These are phyloP conservation scores for Solanum chmielewskii DNA, from an alignment of 257 asterid genomes.

Conservation along the genomic window DNA sequence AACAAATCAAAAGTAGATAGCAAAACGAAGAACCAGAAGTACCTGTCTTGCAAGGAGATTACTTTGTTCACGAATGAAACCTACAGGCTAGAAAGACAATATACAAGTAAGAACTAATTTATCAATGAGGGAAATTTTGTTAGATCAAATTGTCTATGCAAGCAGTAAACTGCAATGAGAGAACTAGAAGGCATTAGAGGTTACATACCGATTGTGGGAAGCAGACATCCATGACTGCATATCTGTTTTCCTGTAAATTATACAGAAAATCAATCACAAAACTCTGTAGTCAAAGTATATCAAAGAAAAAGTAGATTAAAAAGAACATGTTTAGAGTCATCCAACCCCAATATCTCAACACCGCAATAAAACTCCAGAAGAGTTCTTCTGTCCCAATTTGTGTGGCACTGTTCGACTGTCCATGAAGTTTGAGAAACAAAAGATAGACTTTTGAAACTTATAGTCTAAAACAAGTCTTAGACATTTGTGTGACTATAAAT, in stretches of 20 bases:
- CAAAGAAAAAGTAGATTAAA: not conserved
- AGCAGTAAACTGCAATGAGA: not conserved
- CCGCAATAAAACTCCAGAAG: not conserved
- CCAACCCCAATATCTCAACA: not conserved
- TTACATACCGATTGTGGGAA: slow-evolving; percentile 69
- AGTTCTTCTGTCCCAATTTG: not conserved
- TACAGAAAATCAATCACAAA: not conserved
- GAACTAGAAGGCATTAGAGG: slow-evolving; percentile 4
- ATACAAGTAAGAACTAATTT: slow-evolving; percentile 8
- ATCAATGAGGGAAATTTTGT: not conserved
- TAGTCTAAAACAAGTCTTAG: not conserved
- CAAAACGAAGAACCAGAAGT: not conserved
- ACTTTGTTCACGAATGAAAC: slow-evolving; percentile 89
- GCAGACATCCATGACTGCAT: slow-evolving; percentile 83
- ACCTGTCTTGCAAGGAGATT: slow-evolving; percentile 83
- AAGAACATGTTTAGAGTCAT: not conserved
- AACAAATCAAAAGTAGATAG: not conserved
- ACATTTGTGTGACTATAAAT: not conserved
- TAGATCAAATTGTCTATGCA: not conserved
- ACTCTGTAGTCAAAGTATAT: not conserved
- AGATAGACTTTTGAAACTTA: not conserved
- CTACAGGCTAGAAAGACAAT: slow-evolving; percentile 69
- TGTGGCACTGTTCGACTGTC: not conserved
- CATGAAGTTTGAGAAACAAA: not conserved
- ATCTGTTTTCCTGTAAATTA: slow-evolving; percentile 76